phyloP scores from a whole-genome alignment of 139 green algal genomes.

The Micractinium conductrix region DNA sequence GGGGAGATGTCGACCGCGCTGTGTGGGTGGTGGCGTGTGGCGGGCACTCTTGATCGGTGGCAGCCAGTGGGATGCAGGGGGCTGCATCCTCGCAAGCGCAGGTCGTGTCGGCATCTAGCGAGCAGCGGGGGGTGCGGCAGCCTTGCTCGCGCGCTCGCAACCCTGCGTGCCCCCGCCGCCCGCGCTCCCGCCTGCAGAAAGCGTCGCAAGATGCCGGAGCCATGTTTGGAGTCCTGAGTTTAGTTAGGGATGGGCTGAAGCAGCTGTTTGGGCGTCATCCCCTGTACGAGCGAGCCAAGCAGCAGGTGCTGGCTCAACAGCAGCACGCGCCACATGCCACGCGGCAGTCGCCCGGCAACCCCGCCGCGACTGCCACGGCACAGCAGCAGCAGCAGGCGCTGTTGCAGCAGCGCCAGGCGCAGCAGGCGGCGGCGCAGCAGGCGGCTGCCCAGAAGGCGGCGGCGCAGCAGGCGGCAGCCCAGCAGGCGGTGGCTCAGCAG shows the following conservation, averaged over 20 bases:
- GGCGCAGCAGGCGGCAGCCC: not conserved
- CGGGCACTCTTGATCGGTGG: too few relatives aligned
- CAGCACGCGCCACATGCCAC: not conserved
- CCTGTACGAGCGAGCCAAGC: not conserved
- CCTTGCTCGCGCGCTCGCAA: too few relatives aligned
- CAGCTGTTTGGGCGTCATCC: not conserved
- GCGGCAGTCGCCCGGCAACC: not conserved
- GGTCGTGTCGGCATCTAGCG: too few relatives aligned
- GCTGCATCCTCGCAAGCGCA: too few relatives aligned
- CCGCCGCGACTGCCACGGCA: not conserved
- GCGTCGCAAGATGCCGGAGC: too few relatives aligned
- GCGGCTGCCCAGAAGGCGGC: not conserved
- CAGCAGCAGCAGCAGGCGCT: constrained; percentile 5
- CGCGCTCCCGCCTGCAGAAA: too few relatives aligned
- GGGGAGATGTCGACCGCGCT: too few relatives aligned
- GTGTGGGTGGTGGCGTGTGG: too few relatives aligned
- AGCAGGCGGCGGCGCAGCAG: not conserved
- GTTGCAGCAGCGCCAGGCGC: not conserved
- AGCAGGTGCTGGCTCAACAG: not conserved
- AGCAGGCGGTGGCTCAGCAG: not conserved
- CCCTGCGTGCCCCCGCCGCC: too few relatives aligned
- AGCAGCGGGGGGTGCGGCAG: too few relatives aligned
- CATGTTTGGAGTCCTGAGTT: too few relatives aligned
- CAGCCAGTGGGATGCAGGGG: too few relatives aligned
- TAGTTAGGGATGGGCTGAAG: not conserved